phyloP scores from a whole-genome alignment of 2,329 filamentous ascomycete genomes.

The Fusarium sp. region DNA sequence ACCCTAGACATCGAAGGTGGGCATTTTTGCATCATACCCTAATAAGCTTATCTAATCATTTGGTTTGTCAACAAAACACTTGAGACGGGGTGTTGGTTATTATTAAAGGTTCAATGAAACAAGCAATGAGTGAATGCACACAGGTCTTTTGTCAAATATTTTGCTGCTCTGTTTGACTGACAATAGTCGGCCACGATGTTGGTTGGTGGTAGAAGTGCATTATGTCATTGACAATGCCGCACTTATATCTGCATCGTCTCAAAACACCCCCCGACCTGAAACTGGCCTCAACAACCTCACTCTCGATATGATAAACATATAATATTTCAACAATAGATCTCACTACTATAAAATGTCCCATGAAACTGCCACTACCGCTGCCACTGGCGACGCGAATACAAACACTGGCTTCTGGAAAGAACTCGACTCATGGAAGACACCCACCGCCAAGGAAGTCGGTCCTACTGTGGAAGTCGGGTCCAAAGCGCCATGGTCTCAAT shows the following conservation, averaged over 20 bases:
- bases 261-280: conserved; percentile 11
- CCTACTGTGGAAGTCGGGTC: conserved; percentile 64
- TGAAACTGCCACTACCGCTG: not conserved
- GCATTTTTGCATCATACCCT: conserved; percentile 12
- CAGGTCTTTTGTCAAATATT: not conserved
- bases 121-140: no score
- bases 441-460: conserved; percentile 57
- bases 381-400: conserved; percentile 9
- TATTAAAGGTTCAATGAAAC: not conserved
- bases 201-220: conserved; percentile 7
- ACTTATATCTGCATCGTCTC: conserved; percentile 27
- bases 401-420: conserved; percentile 52
- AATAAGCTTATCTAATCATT: conserved; percentile 39
- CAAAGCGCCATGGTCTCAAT: conserved; percentile 66
- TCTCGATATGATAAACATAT: not conserved
- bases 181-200: not conserved
- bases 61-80: not conserved
- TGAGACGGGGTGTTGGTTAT: not conserved
- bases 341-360: conserved; percentile 34
- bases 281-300: not conserved
- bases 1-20: conserved; percentile 27
- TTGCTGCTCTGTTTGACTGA: not conserved
- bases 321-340: no score
- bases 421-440: conserved; percentile 57
- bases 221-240: conserved; percentile 35